Evolutionary conservation across 1,284 basidiomycete genomes (phyloP), one percentile per base, ranked within the genome.

Genomic region (Neotropicomus parvogracilis): DNA sequence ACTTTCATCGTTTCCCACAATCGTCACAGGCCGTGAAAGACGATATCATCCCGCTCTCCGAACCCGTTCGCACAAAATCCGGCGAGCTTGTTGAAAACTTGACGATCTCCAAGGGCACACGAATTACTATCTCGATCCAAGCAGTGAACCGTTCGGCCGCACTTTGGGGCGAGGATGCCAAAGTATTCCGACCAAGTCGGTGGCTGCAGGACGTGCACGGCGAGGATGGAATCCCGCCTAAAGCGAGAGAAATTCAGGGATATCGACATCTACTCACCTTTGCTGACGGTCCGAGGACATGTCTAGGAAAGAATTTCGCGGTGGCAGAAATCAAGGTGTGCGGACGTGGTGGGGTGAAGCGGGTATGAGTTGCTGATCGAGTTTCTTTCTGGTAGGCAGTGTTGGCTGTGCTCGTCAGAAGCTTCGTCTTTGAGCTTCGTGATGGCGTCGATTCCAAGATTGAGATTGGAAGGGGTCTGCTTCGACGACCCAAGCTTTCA

Each of bases 41-140:
- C 55, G 78, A 81, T 49, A 58, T 80, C 2, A 69, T 82, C 14
- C 80, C 78, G 0, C 71, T 82, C 7, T 49, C 48, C 11, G 17
- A 48, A 31, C 44, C 31, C 7, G 6, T 49, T 20, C 45, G 37
- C 8, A 71, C 70, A 0, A 46, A 60, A 4, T 54, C 63, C 0
- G 77, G 77, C 0, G 52, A 69, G 29, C 47, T 56, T 0, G 64
- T 75, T 6, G 59, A 68, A 32, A 66, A 63, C 32, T 54, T 82
- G 27, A 52, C 64, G 2, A 64, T 82, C 33, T 56, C 67, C 6
- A 75, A 75, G 54, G 78, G 78, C 3, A 71, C 73, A 0, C 46
- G 60, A 3, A 55, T 82, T 12, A 59, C 56, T 0, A 63, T 73
- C 0, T 70, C 78, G 0, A 70, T 78, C 21, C 50, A 58, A 5